Evolutionary conservation across 73 alveolate species (phyloP).

Genomic region (Paramecium pentaurelia): DNA sequence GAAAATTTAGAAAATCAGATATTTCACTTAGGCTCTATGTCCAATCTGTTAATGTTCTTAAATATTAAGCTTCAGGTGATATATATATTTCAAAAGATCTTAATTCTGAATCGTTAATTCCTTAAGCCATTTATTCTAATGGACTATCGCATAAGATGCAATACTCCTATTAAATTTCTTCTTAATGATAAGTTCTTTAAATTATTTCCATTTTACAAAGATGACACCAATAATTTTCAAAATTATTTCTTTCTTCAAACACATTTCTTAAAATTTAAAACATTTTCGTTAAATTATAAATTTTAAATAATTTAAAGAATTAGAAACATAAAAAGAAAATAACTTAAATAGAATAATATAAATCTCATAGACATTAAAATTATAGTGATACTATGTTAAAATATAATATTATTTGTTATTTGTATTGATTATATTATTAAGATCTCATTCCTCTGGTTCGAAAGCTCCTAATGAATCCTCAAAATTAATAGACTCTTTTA

Average conservation of each 20-base stretch:
- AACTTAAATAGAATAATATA: background rate
- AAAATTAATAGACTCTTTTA: background rate
- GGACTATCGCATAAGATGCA: background rate
- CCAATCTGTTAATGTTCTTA: background rate
- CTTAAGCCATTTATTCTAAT: background rate
- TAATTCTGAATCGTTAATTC: background rate
- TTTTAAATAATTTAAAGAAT: background rate
- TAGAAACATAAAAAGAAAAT: background rate
- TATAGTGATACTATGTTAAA: background rate
- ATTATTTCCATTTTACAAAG: background rate
- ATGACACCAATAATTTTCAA: background rate
- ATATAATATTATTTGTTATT: background rate
- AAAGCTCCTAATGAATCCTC: constrained; percentile 1
- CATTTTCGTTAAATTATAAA: background rate
- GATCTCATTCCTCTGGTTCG: background rate
- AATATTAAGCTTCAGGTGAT: background rate
- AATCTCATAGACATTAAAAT: too few relatives aligned
- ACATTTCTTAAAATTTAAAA: background rate
- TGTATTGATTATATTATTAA: background rate
- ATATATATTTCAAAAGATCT: background rate
- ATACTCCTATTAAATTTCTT: background rate
- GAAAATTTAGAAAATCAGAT: background rate
- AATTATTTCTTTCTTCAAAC: background rate
- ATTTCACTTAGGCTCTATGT: background rate
- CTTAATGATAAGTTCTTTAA: background rate